phyloP scores from a whole-genome alignment of 306 rosid genomes.

The Echinosophora koreensis region DNA sequence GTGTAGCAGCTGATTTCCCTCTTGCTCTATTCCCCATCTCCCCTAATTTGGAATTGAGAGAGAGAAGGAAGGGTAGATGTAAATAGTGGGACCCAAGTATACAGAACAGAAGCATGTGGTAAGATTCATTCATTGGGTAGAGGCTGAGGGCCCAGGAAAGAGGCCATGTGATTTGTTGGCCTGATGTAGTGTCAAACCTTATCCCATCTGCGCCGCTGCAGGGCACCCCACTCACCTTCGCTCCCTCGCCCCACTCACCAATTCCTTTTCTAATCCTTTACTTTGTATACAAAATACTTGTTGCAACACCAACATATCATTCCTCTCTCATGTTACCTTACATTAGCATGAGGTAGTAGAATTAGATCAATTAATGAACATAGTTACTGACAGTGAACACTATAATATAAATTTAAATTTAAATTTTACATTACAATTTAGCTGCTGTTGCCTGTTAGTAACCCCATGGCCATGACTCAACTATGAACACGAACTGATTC shows the following conservation, averaged over 20 bases:
- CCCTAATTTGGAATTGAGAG: neutral
- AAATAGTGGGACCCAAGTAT: slow-evolving; percentile 60
- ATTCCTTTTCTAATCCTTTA: neutral
- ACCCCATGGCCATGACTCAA: slow-evolving; percentile 1
- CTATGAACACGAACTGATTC: slow-evolving; percentile 23
- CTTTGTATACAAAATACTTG: neutral
- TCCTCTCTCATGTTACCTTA: neutral
- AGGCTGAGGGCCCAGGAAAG: slow-evolving; percentile 54
- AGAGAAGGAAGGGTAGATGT: neutral
- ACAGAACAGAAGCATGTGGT: slow-evolving; percentile 59
- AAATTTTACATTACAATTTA: neutral
- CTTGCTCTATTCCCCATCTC: neutral
- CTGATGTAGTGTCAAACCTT: slow-evolving; percentile 72
- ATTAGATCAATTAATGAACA: too few relatives aligned
- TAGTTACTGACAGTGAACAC: too few relatives aligned
- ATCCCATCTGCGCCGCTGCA: slow-evolving; percentile 90
- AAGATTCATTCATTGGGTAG: slow-evolving; percentile 55
- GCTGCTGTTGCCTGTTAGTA: too few relatives aligned
- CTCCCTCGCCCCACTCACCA: slow-evolving; percentile 14
- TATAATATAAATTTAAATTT: too few relatives aligned
- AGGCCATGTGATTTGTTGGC: slow-evolving; percentile 83
- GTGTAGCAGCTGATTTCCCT: neutral
- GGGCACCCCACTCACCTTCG: slow-evolving; percentile 75
- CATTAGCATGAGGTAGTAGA: neutral
- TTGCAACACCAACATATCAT: neutral